Evolutionary conservation across 1,139 yeast species (phyloP).

Genomic region (Suhomyces bribrorum): DNA sequence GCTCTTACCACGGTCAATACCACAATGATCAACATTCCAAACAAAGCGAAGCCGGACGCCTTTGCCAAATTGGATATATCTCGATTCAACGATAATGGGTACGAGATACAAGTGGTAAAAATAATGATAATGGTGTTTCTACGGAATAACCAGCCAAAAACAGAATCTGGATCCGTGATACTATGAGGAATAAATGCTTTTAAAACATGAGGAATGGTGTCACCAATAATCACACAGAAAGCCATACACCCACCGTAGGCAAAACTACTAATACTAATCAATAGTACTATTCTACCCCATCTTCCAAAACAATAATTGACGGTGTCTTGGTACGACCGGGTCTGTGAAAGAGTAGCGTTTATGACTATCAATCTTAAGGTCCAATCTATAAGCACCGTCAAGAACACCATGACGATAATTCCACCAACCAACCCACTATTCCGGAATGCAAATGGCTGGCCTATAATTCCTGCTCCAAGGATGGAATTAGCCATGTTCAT

Average conservation of each 20-base stretch:
- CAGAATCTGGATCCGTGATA: constrained; percentile 35
- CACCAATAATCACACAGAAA: constrained; percentile 91
- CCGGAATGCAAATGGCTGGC: constrained; percentile 86
- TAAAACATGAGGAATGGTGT: constrained; percentile 88
- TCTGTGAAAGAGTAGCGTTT: constrained; percentile 75
- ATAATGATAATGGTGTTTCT: constrained; percentile 69
- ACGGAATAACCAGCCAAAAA: constrained; percentile 54
- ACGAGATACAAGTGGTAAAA: constrained; percentile 72
- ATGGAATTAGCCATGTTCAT: constrained; percentile 97
- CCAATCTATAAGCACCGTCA: constrained; percentile 85
- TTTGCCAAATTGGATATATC: constrained; percentile 86
- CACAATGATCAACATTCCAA: constrained; percentile 82
- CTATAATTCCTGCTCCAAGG: constrained; percentile 92
- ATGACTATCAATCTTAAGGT: constrained; percentile 76
- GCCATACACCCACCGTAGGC: constrained; percentile 97
- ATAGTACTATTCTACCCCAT: constrained; percentile 64
- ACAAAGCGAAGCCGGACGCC: constrained; percentile 82
- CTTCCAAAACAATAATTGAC: constrained; percentile 79
- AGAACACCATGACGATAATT: constrained; percentile 53
- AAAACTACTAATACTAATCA: constrained; percentile 79
- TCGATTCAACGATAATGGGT: constrained; percentile 76
- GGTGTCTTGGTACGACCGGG: constrained; percentile 82
- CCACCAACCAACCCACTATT: constrained; percentile 84
- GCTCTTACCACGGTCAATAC: constrained; percentile 72
- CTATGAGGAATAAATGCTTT: constrained; percentile 62